Conservation (phyloP, 164 flowering plant species). For the Aristolochia fimbriata region DNA sequence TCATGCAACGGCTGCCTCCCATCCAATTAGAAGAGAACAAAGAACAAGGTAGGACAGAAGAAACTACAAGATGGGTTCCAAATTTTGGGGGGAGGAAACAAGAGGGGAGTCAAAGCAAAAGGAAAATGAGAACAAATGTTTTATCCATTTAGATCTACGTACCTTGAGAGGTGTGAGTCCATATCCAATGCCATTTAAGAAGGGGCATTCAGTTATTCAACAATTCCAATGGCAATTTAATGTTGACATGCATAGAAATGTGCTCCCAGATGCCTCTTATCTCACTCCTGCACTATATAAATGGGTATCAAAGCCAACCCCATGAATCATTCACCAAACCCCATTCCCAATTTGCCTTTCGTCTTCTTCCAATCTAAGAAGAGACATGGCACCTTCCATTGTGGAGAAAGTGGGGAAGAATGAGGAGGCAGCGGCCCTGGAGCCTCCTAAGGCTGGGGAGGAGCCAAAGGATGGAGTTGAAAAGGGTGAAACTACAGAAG, state of each 20-base stretch:
- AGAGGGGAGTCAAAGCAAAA: too few relatives aligned
- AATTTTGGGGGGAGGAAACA: too few relatives aligned
- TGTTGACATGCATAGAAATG: neutral
- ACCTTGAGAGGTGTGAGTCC: constrained; percentile 3
- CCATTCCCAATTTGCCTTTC: neutral
- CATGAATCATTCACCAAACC: neutral
- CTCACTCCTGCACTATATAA: neutral
- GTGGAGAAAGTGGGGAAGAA: constrained; percentile 19
- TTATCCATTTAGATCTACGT: too few relatives aligned
- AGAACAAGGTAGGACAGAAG: too few relatives aligned
- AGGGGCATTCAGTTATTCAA: neutral
- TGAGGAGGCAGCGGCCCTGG: neutral
- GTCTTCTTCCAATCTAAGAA: neutral
- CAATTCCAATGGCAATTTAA: constrained; percentile 1
- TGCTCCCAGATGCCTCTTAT: neutral
- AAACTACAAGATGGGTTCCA: too few relatives aligned
- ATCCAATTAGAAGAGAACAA: too few relatives aligned
- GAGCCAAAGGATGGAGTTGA: neutral
- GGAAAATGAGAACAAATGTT: too few relatives aligned
- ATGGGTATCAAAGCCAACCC: neutral
- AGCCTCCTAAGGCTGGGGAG: too few relatives aligned
- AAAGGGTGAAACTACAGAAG: neutral
- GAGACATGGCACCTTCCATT: constrained; percentile 14
- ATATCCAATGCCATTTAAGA: constrained; percentile 1
- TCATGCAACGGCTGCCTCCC: too few relatives aligned